These are phyloP conservation scores for Trypanosoma grayi DNA, from an alignment of 208 protist genomes.

Conservation along the genomic window DNA sequence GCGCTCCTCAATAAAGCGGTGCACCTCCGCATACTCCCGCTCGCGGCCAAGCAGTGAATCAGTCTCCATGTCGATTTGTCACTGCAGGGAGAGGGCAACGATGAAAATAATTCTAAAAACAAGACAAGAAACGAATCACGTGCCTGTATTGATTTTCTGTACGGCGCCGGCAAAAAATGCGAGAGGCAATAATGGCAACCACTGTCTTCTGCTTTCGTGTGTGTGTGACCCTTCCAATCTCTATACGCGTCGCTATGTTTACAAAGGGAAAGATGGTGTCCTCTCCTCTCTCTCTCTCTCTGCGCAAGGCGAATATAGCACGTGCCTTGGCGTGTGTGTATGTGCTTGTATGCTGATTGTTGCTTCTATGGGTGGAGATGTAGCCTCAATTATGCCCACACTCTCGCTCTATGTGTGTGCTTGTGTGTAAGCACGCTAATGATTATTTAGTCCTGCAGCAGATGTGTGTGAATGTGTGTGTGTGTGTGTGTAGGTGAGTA, in stretches of 20 bases:
- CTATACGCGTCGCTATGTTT: no score
- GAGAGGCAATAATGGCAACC: no score
- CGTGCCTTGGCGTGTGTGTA: neutral
- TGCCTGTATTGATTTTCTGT: no score
- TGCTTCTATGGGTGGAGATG: neutral
- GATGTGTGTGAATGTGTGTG: neutral
- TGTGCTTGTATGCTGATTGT: no score
- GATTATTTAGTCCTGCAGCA: no score
- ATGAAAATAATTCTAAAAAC: neutral
- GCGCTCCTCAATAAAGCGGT: slow-evolving; percentile 48
- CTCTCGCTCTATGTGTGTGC: neutral
- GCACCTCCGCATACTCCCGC: slow-evolving; percentile 52
- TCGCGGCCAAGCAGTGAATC: slow-evolving; percentile 40
- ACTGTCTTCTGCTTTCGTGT: no score
- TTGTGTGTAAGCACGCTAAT: no score
- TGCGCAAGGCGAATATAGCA: neutral
- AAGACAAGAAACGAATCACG: no score
- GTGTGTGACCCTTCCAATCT: no score
- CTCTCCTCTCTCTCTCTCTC: no score
- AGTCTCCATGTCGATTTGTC: slow-evolving; percentile 17
- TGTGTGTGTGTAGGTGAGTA: neutral
- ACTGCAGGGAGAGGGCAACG: neutral
- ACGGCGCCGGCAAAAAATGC: no score
- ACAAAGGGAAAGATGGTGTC: no score
- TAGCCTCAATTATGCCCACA: neutral